Evolutionary conservation across 495 filamentous ascomycete genomes (phyloP).

Genomic region (Annulohypoxylon stygium): DNA sequence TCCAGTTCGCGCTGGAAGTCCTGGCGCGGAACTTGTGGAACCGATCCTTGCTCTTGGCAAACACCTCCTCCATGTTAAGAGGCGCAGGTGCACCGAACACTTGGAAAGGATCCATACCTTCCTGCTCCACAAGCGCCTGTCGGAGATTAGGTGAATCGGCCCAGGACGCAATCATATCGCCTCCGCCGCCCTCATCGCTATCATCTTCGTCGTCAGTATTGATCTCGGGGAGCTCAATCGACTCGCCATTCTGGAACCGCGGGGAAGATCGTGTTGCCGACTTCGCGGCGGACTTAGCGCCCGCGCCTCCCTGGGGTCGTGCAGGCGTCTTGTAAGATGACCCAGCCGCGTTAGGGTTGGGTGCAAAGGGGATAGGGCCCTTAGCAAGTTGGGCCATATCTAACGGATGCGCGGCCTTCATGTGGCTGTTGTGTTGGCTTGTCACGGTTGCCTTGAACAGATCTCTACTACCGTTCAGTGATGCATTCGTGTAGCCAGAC

Average conservation of each 20-base stretch:
- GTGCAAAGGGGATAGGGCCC: conserved; percentile 89
- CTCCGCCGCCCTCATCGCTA: conserved; percentile 69
- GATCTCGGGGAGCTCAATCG: conserved; percentile 88
- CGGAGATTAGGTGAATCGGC: conserved; percentile 84
- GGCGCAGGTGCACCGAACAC: conserved; percentile 91
- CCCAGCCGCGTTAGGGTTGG: conserved; percentile 68
- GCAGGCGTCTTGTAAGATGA: conserved; percentile 73
- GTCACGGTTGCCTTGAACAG: conserved; percentile 65
- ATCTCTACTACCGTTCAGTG: conserved; percentile 52
- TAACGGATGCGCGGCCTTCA: conserved; percentile 73
- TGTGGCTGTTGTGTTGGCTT: conserved; percentile 66
- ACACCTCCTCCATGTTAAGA: conserved; percentile 94
- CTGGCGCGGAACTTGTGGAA: conserved; percentile 86
- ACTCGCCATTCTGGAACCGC: conserved; percentile 82
- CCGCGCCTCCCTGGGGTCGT: conserved; percentile 58
- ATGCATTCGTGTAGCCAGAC: conserved; percentile 70
- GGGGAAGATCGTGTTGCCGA: conserved; percentile 76
- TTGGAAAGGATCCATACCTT: conserved; percentile 83
- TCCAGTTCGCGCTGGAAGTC: conserved; percentile 96
- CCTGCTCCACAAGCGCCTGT: conserved; percentile 76
- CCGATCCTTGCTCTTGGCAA: conserved; percentile 82
- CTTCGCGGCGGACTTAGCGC: conserved; percentile 62
- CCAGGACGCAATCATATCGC: conserved; percentile 79
- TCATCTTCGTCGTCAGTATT: conserved; percentile 89
- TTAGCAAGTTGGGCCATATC: conserved; percentile 87